These are phyloP conservation scores for Exophiala calicioides DNA, from an alignment of 2,329 filamentous ascomycete species.

Conservation along the genomic window DNA sequence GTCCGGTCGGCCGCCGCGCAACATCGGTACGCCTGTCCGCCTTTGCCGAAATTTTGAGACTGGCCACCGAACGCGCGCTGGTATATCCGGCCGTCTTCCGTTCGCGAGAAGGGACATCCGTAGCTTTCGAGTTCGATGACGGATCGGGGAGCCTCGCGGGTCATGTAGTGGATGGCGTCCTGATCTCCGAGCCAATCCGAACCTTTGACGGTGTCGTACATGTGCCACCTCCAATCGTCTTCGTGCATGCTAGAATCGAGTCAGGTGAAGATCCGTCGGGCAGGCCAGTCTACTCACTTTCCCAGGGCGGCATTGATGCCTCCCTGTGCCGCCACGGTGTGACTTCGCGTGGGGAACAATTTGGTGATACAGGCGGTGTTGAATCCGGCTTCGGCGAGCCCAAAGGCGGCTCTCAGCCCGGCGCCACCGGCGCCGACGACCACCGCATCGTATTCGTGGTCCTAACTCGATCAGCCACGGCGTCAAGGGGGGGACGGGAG, in stretches of 20 bases:
- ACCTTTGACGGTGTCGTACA: constrained; percentile 62
- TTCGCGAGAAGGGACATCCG: constrained; percentile 89
- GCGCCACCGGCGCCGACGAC: constrained; percentile 70
- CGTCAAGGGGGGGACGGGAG: neutral
- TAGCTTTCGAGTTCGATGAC: constrained; percentile 82
- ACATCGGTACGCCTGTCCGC: constrained; percentile 96
- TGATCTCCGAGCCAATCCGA: constrained; percentile 62
- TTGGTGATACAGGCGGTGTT: constrained; percentile 67
- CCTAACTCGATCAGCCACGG: constrained; percentile 38
- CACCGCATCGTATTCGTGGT: constrained; percentile 93
- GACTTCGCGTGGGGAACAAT: constrained; percentile 63
- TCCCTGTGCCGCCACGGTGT: constrained; percentile 68
- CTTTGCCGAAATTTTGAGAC: constrained; percentile 91
- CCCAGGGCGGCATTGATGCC: constrained; percentile 63
- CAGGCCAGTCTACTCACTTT: constrained; percentile 39
- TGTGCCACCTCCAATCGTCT: constrained; percentile 62
- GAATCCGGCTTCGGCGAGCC: constrained; percentile 63
- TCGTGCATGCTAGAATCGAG: constrained; percentile 46
- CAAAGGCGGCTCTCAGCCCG: constrained; percentile 64
- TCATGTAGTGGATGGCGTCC: constrained; percentile 63
- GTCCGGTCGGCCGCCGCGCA: constrained; percentile 95
- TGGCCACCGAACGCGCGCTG: constrained; percentile 98
- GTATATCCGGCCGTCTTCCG: constrained; percentile 96
- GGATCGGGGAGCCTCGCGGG: constrained; percentile 54
- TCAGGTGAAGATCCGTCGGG: constrained; percentile 13